Evolutionary conservation across 2,329 filamentous ascomycete species (phyloP).

Genomic region (Fusarium tupiense): DNA sequence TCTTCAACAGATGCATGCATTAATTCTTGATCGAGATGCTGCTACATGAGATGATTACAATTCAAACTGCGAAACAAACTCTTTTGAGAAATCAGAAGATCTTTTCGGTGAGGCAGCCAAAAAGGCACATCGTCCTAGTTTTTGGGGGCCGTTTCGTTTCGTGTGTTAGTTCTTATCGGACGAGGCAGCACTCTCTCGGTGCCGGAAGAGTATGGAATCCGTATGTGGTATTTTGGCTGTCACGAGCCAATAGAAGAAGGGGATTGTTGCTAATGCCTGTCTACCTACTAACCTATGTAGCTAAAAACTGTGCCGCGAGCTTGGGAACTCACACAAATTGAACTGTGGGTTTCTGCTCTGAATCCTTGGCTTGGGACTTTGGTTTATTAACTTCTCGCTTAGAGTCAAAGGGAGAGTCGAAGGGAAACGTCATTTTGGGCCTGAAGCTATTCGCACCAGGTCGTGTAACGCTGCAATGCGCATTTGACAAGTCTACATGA

Average conservation of each 20-base stretch:
- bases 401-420: neutral
- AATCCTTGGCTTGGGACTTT: conserved; percentile 14
- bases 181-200: neutral
- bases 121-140: conserved; percentile 8
- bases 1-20: conserved; percentile 9
- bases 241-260: conserved; percentile 18
- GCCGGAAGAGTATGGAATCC: neutral
- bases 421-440: neutral
- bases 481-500: neutral
- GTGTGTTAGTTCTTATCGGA: neutral
- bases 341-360: neutral
- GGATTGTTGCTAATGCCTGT: neutral
- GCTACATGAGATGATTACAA: neutral
- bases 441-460: conserved; percentile 17
- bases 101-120: conserved; percentile 27
- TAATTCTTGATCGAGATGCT: neutral
- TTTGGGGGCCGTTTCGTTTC: conserved; percentile 29
- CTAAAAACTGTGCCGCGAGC: neutral
- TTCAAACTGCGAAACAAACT: neutral
- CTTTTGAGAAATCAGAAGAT: neutral
- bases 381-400: neutral
- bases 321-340: neutral
- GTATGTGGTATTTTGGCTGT: neutral
- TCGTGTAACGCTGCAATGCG: neutral
- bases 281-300: too few relatives aligned